Evolutionary conservation across 495 filamentous ascomycete genomes (phyloP), one percentile per base, ranked within the genome.

Genomic region (Pyrenopolyporus hunteri): DNA sequence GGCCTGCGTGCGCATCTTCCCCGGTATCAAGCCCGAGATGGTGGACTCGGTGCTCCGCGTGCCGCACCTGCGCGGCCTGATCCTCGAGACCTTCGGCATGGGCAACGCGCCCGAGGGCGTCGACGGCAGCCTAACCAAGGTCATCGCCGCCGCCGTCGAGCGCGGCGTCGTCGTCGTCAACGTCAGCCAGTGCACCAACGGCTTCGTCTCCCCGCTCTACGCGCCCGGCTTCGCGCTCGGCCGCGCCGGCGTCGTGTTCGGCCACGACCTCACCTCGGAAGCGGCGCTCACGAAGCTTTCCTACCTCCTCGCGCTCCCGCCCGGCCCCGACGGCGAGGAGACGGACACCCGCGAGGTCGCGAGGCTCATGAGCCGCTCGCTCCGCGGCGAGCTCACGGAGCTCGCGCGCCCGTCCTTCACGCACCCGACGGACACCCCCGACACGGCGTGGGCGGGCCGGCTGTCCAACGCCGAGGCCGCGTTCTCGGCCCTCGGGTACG

Each of bases 21-120:
- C 94, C 0, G 94, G 94, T 16, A 96, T 98, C 75, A 88, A 89
- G 72, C 91, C 94, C 3, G 88, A 93, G 63, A 96, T 98, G 91
- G 84, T 98, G 10, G 91, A 96, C 70, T 89, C 88, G 4, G 92
- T 98, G 14, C 78, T 98, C 50, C 80, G 82, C 25, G 73, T 94
- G n/a, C 84, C 90, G 3, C 86, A 87, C 8, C 78, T 98, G 8
- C 84, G 88, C 45, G 94, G 94, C 0, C 74, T 98, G 35, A 86
- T 98, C 14, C 79, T 98, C 20, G 93, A 97, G 78, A 97, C 94
- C 0, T 98, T 97, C 73, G 94, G 94, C 25, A 90, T 93, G 59
- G 94, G 94, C 25, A 98, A 97, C 72, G 91, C 93, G 0, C 94
- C 94, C 1, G 87, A 85, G 26, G 91, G 91, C 4, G 85, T 86